Conservation (phyloP, 108 stramenopile species). For the Pseudonitzschia delicatissima region DNA sequence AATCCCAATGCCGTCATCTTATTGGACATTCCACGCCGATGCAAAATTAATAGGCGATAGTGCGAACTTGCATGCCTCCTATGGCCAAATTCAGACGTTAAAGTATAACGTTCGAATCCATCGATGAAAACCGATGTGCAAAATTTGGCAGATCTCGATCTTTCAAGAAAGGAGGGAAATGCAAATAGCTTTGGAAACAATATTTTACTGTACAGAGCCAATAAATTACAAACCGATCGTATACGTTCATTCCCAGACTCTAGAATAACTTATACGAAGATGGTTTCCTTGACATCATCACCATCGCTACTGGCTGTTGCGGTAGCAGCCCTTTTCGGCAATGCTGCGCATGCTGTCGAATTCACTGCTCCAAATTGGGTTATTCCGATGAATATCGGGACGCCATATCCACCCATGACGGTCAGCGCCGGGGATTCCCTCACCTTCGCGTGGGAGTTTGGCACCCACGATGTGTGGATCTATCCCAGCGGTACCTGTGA, state of each 20-base stretch:
- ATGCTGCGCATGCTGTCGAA: not conserved
- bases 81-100: no score
- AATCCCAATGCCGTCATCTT: no score
- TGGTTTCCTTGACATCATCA: not conserved
- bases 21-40: no score
- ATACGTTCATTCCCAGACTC: not conserved
- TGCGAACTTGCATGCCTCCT: no score
- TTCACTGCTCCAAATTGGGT: conserved; percentile 8
- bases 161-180: no score
- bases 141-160: no score
- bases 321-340: not conserved
- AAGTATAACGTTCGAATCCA: no score
- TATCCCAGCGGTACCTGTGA: conserved; percentile 22
- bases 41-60: no score
- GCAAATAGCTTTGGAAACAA: no score
- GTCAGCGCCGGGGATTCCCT: conserved; percentile 21
- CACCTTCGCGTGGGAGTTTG: conserved; percentile 14
- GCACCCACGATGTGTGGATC: conserved; percentile 23
- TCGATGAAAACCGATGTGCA: no score
- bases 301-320: not conserved
- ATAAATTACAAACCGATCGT: not conserved
- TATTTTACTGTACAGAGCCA: no score
- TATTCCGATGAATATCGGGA: not conserved
- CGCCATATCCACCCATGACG: conserved; percentile 6
- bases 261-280: not conserved